Conservation (phyloP, 768 basidiomycete species). For the Tephrocybe sp. region DNA sequence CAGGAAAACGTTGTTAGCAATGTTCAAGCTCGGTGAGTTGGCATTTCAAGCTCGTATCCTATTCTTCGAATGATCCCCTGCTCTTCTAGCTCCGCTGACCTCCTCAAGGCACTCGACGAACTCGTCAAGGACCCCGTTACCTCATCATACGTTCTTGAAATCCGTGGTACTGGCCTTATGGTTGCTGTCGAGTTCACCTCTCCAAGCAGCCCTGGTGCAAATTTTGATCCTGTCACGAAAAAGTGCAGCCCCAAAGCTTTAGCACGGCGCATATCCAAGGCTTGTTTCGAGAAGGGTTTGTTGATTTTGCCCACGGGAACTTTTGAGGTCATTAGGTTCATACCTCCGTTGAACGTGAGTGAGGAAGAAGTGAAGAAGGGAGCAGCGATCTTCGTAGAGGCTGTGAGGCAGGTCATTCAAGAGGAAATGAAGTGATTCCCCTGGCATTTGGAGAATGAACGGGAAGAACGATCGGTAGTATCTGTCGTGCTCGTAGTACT, state of each 20-base stretch:
- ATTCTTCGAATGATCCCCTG: neutral
- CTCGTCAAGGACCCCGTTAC: constrained; percentile 53
- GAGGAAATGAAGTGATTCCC: constrained; percentile 33
- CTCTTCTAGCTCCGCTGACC: constrained; percentile 57
- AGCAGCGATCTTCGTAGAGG: constrained; percentile 58
- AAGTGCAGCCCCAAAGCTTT: constrained; percentile 39
- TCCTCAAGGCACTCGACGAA: constrained; percentile 56
- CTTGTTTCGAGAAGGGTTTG: constrained; percentile 84
- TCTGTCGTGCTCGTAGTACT: no score
- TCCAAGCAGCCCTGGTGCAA: constrained; percentile 42
- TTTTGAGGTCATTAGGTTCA: constrained; percentile 87
- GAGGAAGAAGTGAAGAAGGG: constrained; percentile 73
- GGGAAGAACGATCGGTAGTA: no score
- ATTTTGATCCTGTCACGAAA: constrained; percentile 41
- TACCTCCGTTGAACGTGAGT: constrained; percentile 83
- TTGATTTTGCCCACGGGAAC: constrained; percentile 85
- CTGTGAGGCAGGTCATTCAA: constrained; percentile 64
- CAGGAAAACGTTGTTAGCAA: constrained; percentile 81
- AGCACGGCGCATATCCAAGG: constrained; percentile 67
- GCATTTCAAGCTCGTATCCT: neutral
- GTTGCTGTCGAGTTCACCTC: constrained; percentile 75
- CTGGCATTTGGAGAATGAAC: no score
- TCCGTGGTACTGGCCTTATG: constrained; percentile 91
- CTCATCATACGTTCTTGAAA: constrained; percentile 66
- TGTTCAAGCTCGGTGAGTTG: constrained; percentile 60